Evolutionary conservation across 2,329 filamentous ascomycete genomes (phyloP), one percentile per base, ranked within the genome.

Genomic region (Stachybotrys chlorohalonatus): DNA sequence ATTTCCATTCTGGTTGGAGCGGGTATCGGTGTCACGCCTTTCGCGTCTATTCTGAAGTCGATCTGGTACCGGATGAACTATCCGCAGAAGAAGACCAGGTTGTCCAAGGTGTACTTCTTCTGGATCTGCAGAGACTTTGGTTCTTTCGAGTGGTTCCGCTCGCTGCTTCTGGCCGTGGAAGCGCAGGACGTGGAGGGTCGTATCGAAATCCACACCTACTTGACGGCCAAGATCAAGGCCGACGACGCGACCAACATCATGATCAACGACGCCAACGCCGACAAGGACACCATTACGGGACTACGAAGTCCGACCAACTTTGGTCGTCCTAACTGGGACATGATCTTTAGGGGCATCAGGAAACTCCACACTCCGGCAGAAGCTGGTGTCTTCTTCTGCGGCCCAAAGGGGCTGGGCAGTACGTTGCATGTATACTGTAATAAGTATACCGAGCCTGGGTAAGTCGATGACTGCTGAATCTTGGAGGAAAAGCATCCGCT

Each of bases 61-160:
- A 93, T 95, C 72, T 95, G 90, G 90, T 95, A 94, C 76, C 84
- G 89, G 52, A 91, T 93, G 86, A 93, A 91, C 78, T 92, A 90
- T 72, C 87, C 87, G 3, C 85, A 89, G 68, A 83, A 86, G 70
- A 87, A 87, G 73, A 92, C 88, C 3, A 80, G 88, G 5, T 78
- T 95, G 48, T 81, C 85, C 65, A 95, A 94, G 71, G 89, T 95
- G 30, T 95, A 94, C 76, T 94, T 94, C 76, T 91, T 94, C 80
- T 94, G 90, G 90, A 85, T 94, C 58, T 93, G 89, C 77, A 81
- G 89, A 70, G 89, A 94, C 70, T 93, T 93, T 65, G 89, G 86
- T 39, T 90, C 87, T 0, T 92, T 94, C 64, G 89, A 94, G 75
- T 95, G 90, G 90, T 94, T 94, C 79, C 81, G 89, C 52, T 92